Conservation (phyloP, 495 filamentous ascomycete species). For the Xylaria telfairii region DNA sequence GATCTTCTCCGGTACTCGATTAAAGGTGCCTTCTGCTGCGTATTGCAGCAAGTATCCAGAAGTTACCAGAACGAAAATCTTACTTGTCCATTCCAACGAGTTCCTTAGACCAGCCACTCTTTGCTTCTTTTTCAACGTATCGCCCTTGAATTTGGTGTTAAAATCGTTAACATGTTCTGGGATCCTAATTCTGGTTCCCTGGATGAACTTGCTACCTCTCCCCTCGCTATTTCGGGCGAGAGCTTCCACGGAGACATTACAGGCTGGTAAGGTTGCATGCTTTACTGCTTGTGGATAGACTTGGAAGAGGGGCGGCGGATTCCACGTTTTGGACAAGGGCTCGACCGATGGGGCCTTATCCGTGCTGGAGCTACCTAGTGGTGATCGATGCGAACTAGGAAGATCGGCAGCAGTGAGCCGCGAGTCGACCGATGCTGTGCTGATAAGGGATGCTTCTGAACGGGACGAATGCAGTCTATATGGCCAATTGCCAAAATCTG, state of each 20-base stretch:
- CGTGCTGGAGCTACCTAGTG: conserved; percentile 21
- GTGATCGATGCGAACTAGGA: background rate
- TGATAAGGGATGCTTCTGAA: conserved; percentile 48
- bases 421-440: conserved; percentile 23
- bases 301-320: conserved; percentile 84
- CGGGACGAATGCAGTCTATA: conserved; percentile 46
- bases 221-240: conserved; percentile 68
- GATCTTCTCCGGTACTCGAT: conserved; percentile 86
- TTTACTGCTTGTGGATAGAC: conserved; percentile 85
- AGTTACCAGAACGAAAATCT: conserved; percentile 81
- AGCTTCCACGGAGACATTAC: conserved; percentile 57
- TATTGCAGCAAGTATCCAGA: conserved; percentile 91
- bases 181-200: conserved; percentile 30
- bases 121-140: conserved; percentile 50
- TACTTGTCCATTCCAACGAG: conserved; percentile 72
- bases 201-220: conserved; percentile 48
- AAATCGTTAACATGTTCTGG: conserved; percentile 33
- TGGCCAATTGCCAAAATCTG: conserved; percentile 50
- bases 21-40: conserved; percentile 75
- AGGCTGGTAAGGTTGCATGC: conserved; percentile 58
- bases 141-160: conserved; percentile 26
- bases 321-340: conserved; percentile 59
- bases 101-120: conserved; percentile 64
- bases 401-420: conserved; percentile 22
- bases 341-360: conserved; percentile 24